Base-by-base conservation (phyloP, 306 rosid species). In the Phaseolus lunatus region DNA sequence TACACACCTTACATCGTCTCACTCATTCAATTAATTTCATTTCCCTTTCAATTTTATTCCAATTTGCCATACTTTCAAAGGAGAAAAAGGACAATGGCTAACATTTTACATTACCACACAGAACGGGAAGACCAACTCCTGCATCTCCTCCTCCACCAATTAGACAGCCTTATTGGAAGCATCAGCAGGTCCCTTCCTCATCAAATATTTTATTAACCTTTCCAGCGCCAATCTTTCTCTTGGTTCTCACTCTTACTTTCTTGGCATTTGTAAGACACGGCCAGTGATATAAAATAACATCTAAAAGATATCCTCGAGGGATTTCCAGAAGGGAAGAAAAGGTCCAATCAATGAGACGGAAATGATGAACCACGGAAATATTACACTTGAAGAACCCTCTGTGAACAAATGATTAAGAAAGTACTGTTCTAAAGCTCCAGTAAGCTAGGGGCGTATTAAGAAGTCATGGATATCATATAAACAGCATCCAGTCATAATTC, bases 121-220 rank as follows among this genome's bases (percentile, higher is more conserved):
- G 96, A 77, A 16, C 66, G 20, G 78, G 16, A 63, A 72, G 33
- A 15, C 52, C 89, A 9, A 49, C 77, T 29, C 31, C 7, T 53
- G 52, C 76, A 50, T 33, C 83, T 39, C 78, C 78, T 8, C 78
- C 88, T 39, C 89, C 92, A 18, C 72, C 75, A 70, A 44, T 58
- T 71, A 71, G 74, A 71, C 81, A 70, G 67, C 86, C 82, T 19
- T 6, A 22, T 43, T 66, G 78, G 70, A 90, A 79, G 61, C 43
- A 69, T 41, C 20, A 67, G 65, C 79, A 53, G 27, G 31, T 65
- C 77, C 77, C 80, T 78, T 89, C 92, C 22, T 85, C 91, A 31
- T 85, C 94, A 2, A 85, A 31, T 79, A 82, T 14, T 69, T 82
- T 75, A 33, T 35, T 85, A 19, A 90, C 92, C 7, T 66, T 85